phyloP scores from a whole-genome alignment of 2,329 filamentous ascomycete species.

The Zymoseptoria brevis region DNA sequence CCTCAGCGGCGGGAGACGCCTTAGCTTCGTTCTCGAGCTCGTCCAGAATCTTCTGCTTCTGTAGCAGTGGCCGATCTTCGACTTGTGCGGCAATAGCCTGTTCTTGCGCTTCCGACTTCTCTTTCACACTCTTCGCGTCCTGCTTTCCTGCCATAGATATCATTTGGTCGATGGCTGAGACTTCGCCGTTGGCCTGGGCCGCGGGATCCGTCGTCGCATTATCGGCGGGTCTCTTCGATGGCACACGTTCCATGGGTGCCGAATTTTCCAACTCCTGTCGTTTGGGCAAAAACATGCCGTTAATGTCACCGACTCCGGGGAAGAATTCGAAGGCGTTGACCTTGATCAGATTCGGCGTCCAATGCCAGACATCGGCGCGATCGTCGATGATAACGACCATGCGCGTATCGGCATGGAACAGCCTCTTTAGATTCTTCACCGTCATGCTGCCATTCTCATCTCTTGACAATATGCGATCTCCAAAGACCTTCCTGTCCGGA shows the following conservation, averaged over 20 bases:
- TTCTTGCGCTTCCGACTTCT: constrained; percentile 78
- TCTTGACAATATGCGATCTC: constrained; percentile 87
- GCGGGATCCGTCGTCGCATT: constrained; percentile 9
- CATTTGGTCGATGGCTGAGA: constrained; percentile 62
- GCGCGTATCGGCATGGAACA: constrained; percentile 94
- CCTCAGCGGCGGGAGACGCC: constrained; percentile 42
- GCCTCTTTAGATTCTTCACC: constrained; percentile 77
- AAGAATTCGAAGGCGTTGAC: constrained; percentile 97
- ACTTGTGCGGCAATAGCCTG: constrained; percentile 82
- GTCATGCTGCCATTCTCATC: constrained; percentile 94
- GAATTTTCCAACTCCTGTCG: constrained; percentile 40
- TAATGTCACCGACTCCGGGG: constrained; percentile 96
- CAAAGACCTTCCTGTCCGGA: constrained; percentile 80
- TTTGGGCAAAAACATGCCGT: constrained; percentile 92
- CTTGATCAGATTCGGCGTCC: constrained; percentile 87
- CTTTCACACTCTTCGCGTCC: constrained; percentile 58
- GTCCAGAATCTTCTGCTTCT: constrained; percentile 85
- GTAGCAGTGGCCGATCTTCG: constrained; percentile 77
- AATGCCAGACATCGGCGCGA: constrained; percentile 91
- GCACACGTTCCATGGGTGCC: constrained; percentile 13
- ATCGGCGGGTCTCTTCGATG: constrained; percentile 11
- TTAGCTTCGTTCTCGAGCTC: constrained; percentile 49
- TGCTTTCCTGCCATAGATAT: constrained; percentile 67
- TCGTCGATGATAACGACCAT: constrained; percentile 99
- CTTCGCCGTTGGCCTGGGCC: constrained; percentile 33